Conservation (phyloP, 192 early-diverging fungal genomes). For the Chytriomyces sp. region DNA sequence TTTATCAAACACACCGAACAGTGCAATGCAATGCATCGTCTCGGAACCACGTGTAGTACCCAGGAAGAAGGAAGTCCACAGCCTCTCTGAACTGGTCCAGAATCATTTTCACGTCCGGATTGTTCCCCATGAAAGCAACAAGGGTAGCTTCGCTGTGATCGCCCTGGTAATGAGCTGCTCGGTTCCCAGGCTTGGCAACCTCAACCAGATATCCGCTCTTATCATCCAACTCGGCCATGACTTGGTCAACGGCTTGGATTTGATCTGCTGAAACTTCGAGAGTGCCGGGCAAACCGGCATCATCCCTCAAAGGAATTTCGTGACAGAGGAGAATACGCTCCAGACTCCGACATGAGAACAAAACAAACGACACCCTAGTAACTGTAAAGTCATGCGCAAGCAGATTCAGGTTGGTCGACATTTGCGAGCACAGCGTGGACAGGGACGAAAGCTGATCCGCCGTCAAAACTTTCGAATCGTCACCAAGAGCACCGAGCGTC, state of each 20-base stretch:
- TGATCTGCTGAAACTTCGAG: background rate
- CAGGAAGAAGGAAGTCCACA: constrained; percentile 26
- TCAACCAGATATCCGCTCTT: constrained; percentile 11
- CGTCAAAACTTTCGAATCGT: constrained; percentile 12
- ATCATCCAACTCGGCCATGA: constrained; percentile 8
- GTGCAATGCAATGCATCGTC: constrained; percentile 24
- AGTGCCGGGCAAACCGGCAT: background rate
- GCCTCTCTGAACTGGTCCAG: constrained; percentile 9
- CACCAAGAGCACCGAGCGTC: constrained; percentile 5
- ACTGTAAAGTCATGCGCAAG: constrained; percentile 17
- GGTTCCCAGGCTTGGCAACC: constrained; percentile 16
- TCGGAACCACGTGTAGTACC: constrained; percentile 16
- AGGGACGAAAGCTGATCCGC: constrained; percentile 6
- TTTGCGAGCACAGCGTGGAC: constrained; percentile 8
- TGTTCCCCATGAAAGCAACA: constrained; percentile 14
- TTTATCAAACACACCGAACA: constrained; percentile 1
- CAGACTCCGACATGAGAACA: constrained; percentile 9
- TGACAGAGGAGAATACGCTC: constrained; percentile 1
- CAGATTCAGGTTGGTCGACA: constrained; percentile 14
- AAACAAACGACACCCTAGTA: constrained; percentile 11
- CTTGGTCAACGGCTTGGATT: background rate
- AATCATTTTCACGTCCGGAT: constrained; percentile 11
- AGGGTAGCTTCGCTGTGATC: constrained; percentile 14
- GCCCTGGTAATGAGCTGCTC: constrained; percentile 8
- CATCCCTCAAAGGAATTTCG: constrained; percentile 9